These are phyloP conservation scores for Flaveria linearis DNA, from an alignment of 129 eudicot genomes.

Conservation along the genomic window DNA sequence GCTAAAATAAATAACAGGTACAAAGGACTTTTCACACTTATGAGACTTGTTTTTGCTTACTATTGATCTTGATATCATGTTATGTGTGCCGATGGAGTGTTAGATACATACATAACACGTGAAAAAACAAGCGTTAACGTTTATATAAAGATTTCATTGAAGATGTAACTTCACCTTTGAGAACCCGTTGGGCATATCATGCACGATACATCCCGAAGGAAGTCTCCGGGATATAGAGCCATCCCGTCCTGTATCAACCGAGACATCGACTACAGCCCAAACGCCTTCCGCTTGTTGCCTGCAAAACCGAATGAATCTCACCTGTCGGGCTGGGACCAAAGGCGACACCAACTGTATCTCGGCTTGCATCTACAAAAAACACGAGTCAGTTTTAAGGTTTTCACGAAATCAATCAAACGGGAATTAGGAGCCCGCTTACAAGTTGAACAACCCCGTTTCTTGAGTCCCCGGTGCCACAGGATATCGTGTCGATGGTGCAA, in stretches of 20 bases:
- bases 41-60: no score
- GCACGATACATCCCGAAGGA: slow-evolving; percentile 81
- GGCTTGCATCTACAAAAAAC: slow-evolving; percentile 60
- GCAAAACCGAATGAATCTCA: slow-evolving; percentile 69
- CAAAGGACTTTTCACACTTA: no score
- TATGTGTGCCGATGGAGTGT: neutral
- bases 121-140: neutral
- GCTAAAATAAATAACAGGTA: neutral
- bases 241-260: slow-evolving; percentile 59
- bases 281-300: slow-evolving; percentile 69
- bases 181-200: slow-evolving; percentile 71
- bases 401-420: neutral
- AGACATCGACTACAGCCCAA: slow-evolving; percentile 88
- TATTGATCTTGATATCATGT: no score
- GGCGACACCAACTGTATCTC: slow-evolving; percentile 78
- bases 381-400: neutral
- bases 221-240: slow-evolving; percentile 61
- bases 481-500: slow-evolving; percentile 46
- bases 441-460: slow-evolving; percentile 63
- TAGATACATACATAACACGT: neutral
- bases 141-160: neutral
- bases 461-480: slow-evolving; percentile 52
- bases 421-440: slow-evolving; percentile 36
- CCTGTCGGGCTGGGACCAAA: slow-evolving; percentile 65
- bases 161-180: slow-evolving; percentile 51